Evolutionary conservation across 208 protist genomes (phyloP).

Genomic region (Trypanosoma avium): DNA sequence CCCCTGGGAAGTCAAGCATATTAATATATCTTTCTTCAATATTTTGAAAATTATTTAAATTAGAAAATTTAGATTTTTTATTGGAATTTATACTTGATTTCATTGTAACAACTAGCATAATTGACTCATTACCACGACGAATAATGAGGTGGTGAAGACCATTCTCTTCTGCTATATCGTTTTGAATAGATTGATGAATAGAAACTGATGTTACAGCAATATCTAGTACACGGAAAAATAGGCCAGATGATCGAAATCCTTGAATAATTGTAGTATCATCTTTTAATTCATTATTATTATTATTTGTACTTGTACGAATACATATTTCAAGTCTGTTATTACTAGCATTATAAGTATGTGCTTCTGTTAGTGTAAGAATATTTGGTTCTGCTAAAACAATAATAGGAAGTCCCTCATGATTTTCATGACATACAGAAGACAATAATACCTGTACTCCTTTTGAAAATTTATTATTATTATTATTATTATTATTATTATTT

Average conservation of each 20-base stretch:
- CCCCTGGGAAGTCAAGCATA: conserved; percentile 37
- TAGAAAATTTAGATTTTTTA: neutral
- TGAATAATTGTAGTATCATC: neutral
- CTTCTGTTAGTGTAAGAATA: conserved; percentile 36
- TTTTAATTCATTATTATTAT: neutral
- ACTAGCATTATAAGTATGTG: conserved; percentile 39
- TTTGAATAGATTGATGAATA: conserved; percentile 38
- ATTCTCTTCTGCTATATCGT: conserved; percentile 28
- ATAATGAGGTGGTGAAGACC: conserved; percentile 50
- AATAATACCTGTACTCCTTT: conserved; percentile 45
- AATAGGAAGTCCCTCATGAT: conserved; percentile 45
- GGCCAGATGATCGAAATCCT: conserved; percentile 40
- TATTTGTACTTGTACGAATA: conserved; percentile 9
- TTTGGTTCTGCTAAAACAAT: conserved; percentile 35
- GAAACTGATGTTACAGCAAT: conserved; percentile 43
- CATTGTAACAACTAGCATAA: conserved; percentile 46
- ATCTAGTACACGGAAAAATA: conserved; percentile 59
- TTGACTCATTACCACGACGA: conserved; percentile 42
- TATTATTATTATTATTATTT: neutral
- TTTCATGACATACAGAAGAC: conserved; percentile 48
- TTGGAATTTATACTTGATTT: neutral
- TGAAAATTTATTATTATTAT: conserved; percentile 9
- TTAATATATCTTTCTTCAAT: conserved; percentile 39
- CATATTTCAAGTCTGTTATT: conserved; percentile 40
- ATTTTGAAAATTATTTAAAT: conserved; percentile 2